Evolutionary conservation across 1,284 basidiomycete species (phyloP), one percentile per base, ranked within the genome.

Genomic region (Ceraceosorus guamensis): DNA sequence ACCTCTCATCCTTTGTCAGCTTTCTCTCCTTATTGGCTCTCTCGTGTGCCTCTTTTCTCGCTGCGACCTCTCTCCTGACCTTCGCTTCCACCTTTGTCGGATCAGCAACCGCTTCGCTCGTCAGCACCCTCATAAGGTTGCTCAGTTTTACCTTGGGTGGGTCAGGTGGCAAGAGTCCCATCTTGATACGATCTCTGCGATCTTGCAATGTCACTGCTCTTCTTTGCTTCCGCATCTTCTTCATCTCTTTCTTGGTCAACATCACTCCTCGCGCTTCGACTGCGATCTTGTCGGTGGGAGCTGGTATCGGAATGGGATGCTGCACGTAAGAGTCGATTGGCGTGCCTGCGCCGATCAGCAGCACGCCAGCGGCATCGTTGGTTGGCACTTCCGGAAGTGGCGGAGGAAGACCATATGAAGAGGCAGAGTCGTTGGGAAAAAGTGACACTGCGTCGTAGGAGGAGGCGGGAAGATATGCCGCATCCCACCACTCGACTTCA

Each of bases 51-150:
- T 91, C 85, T 68, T 87, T 87, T 55, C 95, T 83, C 79, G 87
- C 87, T 0, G 89, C 88, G 35, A 98, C 92, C 77, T 98, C 93
- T 48, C 89, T 82, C 43, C 91, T 82, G 5, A 99, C 92, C 48
- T 88, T 85, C 4, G 92, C 92, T 78, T 99, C 95, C 11, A 99
- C 89, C 64, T 92, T 87, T 2, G 95, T 98, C 1, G 95, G 90
- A 75, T 98, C 95, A 80, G 91, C 88, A 10, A 97, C 87, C 0
- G 91, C 92, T 74, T 97, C 92, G 8, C 89, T 89, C 0, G 93
- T 95, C 43, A 98, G 81, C 11, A 99, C 95, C 73, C 91, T 91
- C 92, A 98, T 97, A 73, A 98, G 79, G 78, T 99, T 99, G 2
- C 14, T 46, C 52, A 32, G 70, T 79, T 50, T 62, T 88, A 88